A percentile compares a stretch with the other conserved stretches of the same genome.
phyloP scores from a whole-genome alignment of 1,139 yeast species.

The Debaryomyces singareniensis region DNA sequence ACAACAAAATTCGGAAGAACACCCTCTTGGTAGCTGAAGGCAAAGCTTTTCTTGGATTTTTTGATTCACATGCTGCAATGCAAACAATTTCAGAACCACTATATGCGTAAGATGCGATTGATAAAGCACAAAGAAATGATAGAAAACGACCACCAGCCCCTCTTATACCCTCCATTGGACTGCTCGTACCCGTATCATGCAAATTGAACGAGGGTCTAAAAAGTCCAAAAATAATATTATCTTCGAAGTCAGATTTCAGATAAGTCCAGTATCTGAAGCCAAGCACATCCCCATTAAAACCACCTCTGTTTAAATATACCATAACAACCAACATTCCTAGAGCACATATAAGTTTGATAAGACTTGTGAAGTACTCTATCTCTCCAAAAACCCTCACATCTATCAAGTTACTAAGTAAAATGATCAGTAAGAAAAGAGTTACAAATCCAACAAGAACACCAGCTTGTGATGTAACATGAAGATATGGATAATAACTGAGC shows the following conservation, averaged over 20 bases:
- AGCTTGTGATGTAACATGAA: slow-evolving; percentile 41
- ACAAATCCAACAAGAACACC: slow-evolving; percentile 62
- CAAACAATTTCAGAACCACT: slow-evolving; percentile 80
- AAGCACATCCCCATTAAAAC: slow-evolving; percentile 39
- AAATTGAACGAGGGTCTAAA: slow-evolving; percentile 67
- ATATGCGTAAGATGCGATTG: slow-evolving; percentile 66
- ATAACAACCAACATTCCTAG: slow-evolving; percentile 54
- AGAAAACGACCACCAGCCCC: slow-evolving; percentile 62
- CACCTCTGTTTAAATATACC: slow-evolving; percentile 54
- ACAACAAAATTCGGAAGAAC: slow-evolving; percentile 62
- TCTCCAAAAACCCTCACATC: slow-evolving; percentile 75
- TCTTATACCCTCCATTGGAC: slow-evolving; percentile 43
- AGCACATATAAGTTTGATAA: slow-evolving; percentile 52
- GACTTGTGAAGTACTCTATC: slow-evolving; percentile 58
- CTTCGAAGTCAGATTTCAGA: slow-evolving; percentile 41
- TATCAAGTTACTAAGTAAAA: slow-evolving; percentile 49
- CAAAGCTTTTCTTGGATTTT: slow-evolving; percentile 70
- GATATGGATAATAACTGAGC: slow-evolving; percentile 56
- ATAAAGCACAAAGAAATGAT: slow-evolving; percentile 56
- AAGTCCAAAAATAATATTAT: slow-evolving; percentile 56
- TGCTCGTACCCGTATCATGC: slow-evolving; percentile 43
- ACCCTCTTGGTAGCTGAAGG: slow-evolving; percentile 76
- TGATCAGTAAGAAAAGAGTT: slow-evolving; percentile 46
- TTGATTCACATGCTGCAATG: slow-evolving; percentile 81
- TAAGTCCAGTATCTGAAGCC: slow-evolving; percentile 68